These are phyloP conservation scores for Diaporthe sp. DNA, from an alignment of 2,329 filamentous ascomycete genomes.

Conservation along the genomic window DNA sequence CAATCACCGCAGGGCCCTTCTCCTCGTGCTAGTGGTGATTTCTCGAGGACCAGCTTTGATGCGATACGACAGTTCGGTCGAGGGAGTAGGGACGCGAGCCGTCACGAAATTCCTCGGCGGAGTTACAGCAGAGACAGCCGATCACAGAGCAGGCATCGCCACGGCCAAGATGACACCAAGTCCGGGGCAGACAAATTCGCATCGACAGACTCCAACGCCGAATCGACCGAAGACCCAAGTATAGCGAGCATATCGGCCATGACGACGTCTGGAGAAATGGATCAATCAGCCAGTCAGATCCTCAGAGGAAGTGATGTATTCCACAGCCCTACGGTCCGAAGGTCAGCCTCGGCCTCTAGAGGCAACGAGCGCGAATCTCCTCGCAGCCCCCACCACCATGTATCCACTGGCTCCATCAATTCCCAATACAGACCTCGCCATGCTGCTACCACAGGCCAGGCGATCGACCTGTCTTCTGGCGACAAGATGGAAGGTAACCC, in stretches of 20 bases:
- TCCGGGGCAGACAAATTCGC: constrained; percentile 68
- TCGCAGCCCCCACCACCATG: constrained; percentile 27
- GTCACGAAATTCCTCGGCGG: constrained; percentile 61
- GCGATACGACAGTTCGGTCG: constrained; percentile 61
- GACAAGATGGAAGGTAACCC: constrained; percentile 48
- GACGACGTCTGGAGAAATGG: constrained; percentile 76
- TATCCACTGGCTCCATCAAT: constrained; percentile 1
- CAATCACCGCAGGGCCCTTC: constrained; percentile 59
- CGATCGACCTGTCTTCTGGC: constrained; percentile 49
- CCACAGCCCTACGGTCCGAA: constrained; percentile 78
- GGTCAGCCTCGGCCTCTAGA: constrained; percentile 59
- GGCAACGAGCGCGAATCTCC: constrained; percentile 41
- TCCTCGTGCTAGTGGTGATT: constrained; percentile 69
- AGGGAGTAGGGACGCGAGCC: constrained; percentile 68
- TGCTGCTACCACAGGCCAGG: constrained; percentile 57
- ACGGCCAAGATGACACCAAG: constrained; percentile 59
- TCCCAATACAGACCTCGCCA: constrained; percentile 46
- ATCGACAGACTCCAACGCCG: constrained; percentile 81
- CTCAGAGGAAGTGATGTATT: constrained; percentile 90
- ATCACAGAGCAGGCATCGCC: constrained; percentile 64
- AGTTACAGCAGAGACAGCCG: constrained; percentile 75
- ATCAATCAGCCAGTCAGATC: constrained; percentile 92
- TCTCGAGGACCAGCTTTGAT: constrained; percentile 68
- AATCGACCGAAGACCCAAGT: constrained; percentile 79
- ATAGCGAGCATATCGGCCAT: constrained; percentile 73